A percentile compares a stretch with the other conserved stretches of the same genome.
Evolutionary conservation across 352 stramenopile genomes (phyloP).

Genomic region (Phytopythium chamaehyphon): DNA sequence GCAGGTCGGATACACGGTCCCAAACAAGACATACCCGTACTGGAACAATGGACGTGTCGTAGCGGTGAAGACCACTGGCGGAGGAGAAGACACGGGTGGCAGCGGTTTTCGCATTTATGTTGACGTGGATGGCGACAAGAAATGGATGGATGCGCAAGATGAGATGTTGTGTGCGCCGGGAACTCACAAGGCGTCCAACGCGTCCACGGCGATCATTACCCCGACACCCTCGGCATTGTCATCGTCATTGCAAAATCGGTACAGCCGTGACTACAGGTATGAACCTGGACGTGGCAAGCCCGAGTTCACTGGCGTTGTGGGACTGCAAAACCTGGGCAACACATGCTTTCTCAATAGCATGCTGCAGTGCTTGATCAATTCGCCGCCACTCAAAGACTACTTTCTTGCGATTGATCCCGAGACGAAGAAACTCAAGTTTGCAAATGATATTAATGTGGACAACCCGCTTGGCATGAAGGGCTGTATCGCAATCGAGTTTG

Average conservation of each 20-base stretch:
- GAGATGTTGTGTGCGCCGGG: conserved; percentile 55
- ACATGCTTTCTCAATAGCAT: conserved; percentile 88
- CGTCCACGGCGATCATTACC: conserved; percentile 5
- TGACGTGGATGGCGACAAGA: conserved; percentile 34
- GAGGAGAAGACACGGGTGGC: background rate
- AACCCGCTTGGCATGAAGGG: conserved; percentile 95
- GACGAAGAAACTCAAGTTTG: conserved; percentile 29
- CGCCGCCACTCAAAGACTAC: conserved; percentile 90
- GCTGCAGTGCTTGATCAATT: conserved; percentile 93
- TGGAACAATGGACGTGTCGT: conserved; percentile 53
- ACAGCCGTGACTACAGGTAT: conserved; percentile 32
- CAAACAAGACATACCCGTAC: conserved; percentile 41
- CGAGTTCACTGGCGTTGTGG: conserved; percentile 60
- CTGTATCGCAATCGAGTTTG: conserved; percentile 95
- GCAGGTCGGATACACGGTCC: conserved; percentile 36
- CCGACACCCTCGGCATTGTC: conserved; percentile 6
- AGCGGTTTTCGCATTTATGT: conserved; percentile 36
- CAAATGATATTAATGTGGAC: conserved; percentile 90
- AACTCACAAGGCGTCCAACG: conserved; percentile 60
- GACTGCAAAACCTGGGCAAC: conserved; percentile 72
- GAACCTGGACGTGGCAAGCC: conserved; percentile 51
- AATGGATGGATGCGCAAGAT: conserved; percentile 56
- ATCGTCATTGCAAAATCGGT: conserved; percentile 26
- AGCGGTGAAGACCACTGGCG: conserved; percentile 18
- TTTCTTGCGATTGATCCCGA: conserved; percentile 86